Evolutionary conservation across 2,329 filamentous ascomycete species (phyloP).

Genomic region (Aspergillus sp.): DNA sequence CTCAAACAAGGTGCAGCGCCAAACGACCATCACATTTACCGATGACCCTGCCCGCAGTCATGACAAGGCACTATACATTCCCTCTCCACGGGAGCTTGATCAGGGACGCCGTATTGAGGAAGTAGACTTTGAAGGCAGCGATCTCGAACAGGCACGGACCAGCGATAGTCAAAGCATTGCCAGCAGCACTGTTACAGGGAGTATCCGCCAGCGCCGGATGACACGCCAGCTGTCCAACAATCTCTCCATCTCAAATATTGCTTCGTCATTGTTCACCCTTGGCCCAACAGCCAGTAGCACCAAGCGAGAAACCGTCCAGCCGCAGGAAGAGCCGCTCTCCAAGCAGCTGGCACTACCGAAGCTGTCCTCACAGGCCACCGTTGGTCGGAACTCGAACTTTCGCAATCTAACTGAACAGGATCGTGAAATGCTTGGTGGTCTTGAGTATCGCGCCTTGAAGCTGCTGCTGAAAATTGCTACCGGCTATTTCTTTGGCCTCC

Average conservation of each 20-base stretch:
- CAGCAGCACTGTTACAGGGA: no score
- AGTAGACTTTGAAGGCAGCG: no score
- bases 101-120: no score
- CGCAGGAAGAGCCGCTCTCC: slow-evolving; percentile 10
- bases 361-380: slow-evolving; percentile 45
- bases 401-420: slow-evolving; percentile 44
- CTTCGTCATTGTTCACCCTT: no score
- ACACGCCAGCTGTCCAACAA: no score
- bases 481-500: slow-evolving; percentile 49
- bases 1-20: slow-evolving; percentile 13
- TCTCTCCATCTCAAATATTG: no score
- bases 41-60: no score
- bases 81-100: slow-evolving; percentile 24
- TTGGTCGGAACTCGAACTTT: slow-evolving; percentile 51
- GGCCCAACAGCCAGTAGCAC: no score
- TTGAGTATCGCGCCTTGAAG: slow-evolving; percentile 54
- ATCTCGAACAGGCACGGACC: no score
- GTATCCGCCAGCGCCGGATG: no score
- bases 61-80: slow-evolving; percentile 26
- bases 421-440: slow-evolving; percentile 50
- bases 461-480: slow-evolving; percentile 50
- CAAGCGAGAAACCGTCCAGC: no score
- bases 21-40: not conserved
- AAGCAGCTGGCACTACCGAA: slow-evolving; percentile 35
- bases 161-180: no score